phyloP scores from a whole-genome alignment of 768 basidiomycete species.

The Jaapia argillacea region DNA sequence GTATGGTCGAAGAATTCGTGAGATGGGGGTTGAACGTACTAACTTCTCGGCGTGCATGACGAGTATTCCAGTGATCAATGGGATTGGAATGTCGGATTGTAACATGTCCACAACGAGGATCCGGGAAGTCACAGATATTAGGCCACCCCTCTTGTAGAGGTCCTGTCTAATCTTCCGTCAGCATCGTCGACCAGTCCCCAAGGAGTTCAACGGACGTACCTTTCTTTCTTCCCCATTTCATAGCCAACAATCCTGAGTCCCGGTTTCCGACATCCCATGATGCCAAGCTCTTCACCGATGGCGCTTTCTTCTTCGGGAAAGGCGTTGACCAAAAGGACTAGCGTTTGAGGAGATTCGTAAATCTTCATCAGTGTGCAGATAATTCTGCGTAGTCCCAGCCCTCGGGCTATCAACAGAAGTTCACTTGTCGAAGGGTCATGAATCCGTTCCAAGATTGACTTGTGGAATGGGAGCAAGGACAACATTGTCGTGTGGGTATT shows the following conservation, averaged over 20 bases:
- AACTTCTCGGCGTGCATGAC: conserved; percentile 89
- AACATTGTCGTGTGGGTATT: too few relatives aligned
- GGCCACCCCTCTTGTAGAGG: conserved; percentile 79
- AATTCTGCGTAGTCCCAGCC: conserved; percentile 78
- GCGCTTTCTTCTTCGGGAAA: conserved; percentile 81
- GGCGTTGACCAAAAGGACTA: conserved; percentile 80
- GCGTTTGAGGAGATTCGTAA: conserved; percentile 77
- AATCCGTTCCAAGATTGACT: conserved; percentile 51
- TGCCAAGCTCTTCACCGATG: conserved; percentile 86
- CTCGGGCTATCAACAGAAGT: conserved; percentile 75
- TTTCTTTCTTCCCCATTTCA: conserved; percentile 69
- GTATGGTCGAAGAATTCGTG: not conserved
- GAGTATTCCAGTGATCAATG: conserved; percentile 82
- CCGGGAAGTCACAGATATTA: conserved; percentile 86
- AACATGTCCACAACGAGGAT: conserved; percentile 96
- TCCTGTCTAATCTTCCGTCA: conserved; percentile 40
- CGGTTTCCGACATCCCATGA: conserved; percentile 85
- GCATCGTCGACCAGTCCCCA: not conserved
- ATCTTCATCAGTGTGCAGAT: conserved; percentile 86
- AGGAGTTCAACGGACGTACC: conserved; percentile 53
- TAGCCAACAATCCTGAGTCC: conserved; percentile 76
- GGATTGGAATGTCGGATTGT: conserved; percentile 72
- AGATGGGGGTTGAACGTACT: conserved; percentile 7
- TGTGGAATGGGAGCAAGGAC: conserved; percentile 52
- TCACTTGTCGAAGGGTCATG: conserved; percentile 70